These are phyloP conservation scores for Colletotrichum ledebouriae DNA, from an alignment of 2,329 filamentous ascomycete genomes.

Conservation along the genomic window DNA sequence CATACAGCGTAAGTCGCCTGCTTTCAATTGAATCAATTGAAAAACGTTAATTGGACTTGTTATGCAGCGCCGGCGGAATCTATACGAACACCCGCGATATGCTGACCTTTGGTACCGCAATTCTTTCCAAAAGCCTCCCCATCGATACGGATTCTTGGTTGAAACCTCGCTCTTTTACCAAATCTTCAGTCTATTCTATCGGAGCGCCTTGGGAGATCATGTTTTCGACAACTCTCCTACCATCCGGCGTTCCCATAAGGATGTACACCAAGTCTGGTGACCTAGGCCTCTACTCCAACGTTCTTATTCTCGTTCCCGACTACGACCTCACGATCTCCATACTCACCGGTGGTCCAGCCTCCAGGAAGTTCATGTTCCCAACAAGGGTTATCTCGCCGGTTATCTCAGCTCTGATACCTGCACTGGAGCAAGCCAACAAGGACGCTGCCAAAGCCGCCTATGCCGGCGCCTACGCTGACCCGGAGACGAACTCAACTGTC, in stretches of 20 bases:
- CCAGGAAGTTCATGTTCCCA: constrained; percentile 40
- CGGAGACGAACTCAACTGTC: constrained; percentile 56
- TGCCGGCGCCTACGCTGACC: constrained; percentile 56
- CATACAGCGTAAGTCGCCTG: constrained; percentile 50
- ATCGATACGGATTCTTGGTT: constrained; percentile 60
- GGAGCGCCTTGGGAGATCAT: constrained; percentile 54
- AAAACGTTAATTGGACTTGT: constrained; percentile 38
- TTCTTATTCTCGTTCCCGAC: constrained; percentile 53
- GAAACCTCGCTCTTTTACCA: constrained; percentile 58
- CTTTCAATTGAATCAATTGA: neutral
- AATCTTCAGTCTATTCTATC: constrained; percentile 53
- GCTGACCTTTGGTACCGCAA: constrained; percentile 55
- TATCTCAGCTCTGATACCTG: constrained; percentile 54
- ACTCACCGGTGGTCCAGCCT: constrained; percentile 51
- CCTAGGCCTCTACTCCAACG: constrained; percentile 50
- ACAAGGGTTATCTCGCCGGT: constrained; percentile 47
- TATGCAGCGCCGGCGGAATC: constrained; percentile 56
- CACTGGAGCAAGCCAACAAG: constrained; percentile 59
- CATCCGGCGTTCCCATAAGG: constrained; percentile 49
- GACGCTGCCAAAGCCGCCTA: constrained; percentile 51
- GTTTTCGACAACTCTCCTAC: constrained; percentile 49
- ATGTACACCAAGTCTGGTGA: constrained; percentile 53
- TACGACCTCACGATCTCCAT: constrained; percentile 54
- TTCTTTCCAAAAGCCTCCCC: constrained; percentile 57
- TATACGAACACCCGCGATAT: constrained; percentile 60